Evolutionary conservation across 352 stramenopile genomes (phyloP).

Genomic region (Globisporangium recalcitrans): DNA sequence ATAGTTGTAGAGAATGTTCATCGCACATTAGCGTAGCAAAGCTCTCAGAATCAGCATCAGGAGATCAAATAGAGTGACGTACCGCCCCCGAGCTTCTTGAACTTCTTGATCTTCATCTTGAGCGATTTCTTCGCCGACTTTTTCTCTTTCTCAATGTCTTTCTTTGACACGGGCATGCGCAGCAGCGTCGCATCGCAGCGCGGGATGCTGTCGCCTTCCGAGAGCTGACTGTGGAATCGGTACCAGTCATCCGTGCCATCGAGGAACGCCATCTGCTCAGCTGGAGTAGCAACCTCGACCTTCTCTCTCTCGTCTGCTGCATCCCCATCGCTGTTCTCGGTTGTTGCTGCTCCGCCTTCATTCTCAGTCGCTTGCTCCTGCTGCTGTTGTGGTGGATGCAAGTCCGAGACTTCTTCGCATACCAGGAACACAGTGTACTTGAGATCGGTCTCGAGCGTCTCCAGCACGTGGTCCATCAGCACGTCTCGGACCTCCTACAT

Average conservation of each 20-base stretch:
- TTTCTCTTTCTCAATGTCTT: conserved; percentile 72
- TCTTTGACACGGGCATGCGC: conserved; percentile 65
- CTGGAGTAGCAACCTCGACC: no score
- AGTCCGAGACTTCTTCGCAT: conserved; percentile 64
- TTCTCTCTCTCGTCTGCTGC: background rate
- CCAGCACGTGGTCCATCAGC: conserved; percentile 60
- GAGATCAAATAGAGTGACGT: background rate
- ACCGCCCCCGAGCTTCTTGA: conserved; percentile 67
- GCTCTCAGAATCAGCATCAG: background rate
- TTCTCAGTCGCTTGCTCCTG: background rate
- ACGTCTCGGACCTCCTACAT: conserved; percentile 57
- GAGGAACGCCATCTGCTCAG: conserved; percentile 30
- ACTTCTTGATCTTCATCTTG: conserved; percentile 88
- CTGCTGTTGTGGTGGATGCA: conserved; percentile 18
- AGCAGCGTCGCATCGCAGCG: conserved; percentile 66
- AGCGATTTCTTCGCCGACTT: conserved; percentile 69
- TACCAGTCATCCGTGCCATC: conserved; percentile 31
- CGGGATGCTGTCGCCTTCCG: conserved; percentile 72
- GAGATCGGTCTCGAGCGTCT: conserved; percentile 46
- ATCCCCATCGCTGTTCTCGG: background rate
- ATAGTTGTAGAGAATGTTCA: background rate
- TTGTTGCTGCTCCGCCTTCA: background rate
- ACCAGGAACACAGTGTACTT: conserved; percentile 65
- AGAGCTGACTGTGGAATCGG: conserved; percentile 46
- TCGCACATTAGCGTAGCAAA: background rate